Evolutionary conservation across 1,284 basidiomycete genomes (phyloP).

Genomic region (Schizopora paradoxa): DNA sequence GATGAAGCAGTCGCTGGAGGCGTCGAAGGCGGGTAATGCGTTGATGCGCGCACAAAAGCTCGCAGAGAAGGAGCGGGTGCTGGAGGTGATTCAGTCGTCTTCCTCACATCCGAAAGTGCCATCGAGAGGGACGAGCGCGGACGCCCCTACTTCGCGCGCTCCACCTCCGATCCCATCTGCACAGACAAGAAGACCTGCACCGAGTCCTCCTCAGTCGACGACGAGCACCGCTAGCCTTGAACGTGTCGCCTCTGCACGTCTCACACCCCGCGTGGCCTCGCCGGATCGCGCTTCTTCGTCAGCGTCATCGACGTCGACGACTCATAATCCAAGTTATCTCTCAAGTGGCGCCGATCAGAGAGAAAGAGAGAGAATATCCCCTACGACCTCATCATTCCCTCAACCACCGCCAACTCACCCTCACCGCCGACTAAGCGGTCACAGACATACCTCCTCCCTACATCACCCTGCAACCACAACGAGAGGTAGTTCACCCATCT

Average conservation of each 20-base stretch:
- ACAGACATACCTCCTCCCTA: no score
- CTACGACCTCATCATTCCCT: constrained; percentile 25
- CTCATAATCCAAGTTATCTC: background rate
- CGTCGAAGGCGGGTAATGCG: constrained; percentile 60
- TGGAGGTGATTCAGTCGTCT: constrained; percentile 46
- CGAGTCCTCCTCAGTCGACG: constrained; percentile 29
- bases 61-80: constrained; percentile 62
- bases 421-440: constrained; percentile 37
- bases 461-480: background rate
- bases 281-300: constrained; percentile 10
- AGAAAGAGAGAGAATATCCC: constrained; percentile 2
- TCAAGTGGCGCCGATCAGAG: background rate
- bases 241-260: constrained; percentile 35
- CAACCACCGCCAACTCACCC: constrained; percentile 54
- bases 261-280: constrained; percentile 20
- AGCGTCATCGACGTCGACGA: constrained; percentile 6
- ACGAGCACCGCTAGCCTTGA: constrained; percentile 31
- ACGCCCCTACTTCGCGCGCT: background rate
- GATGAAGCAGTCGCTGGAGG: constrained; percentile 66
- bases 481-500: background rate
- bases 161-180: constrained; percentile 15
- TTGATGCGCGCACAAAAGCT: constrained; percentile 62
- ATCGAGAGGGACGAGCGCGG: no score
- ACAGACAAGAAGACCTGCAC: constrained; percentile 24
- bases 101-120: background rate